phyloP scores from a whole-genome alignment of 1,284 basidiomycete genomes.

The Coniferiporia sulphurascens region DNA sequence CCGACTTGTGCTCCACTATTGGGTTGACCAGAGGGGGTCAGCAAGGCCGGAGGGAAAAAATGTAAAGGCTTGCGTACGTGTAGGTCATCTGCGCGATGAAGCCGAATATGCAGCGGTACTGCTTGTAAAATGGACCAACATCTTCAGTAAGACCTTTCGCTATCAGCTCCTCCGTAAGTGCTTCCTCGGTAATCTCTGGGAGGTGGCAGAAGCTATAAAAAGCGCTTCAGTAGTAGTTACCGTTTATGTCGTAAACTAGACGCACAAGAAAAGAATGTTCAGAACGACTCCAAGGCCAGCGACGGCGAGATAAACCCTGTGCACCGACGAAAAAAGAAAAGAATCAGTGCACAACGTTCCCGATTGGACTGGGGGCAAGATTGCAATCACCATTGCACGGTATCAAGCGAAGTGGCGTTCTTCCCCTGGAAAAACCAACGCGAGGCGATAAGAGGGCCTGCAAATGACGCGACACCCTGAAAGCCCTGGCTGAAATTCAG shows the following conservation, averaged over 20 bases:
- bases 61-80: conserved; percentile 36
- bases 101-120: conserved; percentile 68
- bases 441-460: conserved; percentile 77
- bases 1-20: conserved; percentile 66
- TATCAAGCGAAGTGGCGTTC: conserved; percentile 57
- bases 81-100: conserved; percentile 70
- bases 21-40: not conserved
- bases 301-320: conserved; percentile 75
- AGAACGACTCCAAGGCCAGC: conserved; percentile 58
- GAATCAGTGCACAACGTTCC: not conserved
- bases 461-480: conserved; percentile 75
- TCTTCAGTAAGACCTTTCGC: conserved; percentile 40
- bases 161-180: conserved; percentile 47
- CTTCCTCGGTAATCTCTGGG: conserved; percentile 73
- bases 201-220: conserved; percentile 57
- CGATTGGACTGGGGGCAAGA: not conserved
- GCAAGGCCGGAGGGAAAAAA: no score
- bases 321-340: not conserved
- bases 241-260: conserved; percentile 9
- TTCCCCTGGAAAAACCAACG: conserved; percentile 68
- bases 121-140: conserved; percentile 61
- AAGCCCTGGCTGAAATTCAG: conserved; percentile 82
- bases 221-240: not conserved
- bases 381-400: conserved; percentile 59
- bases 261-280: conserved; percentile 64